Percentiles rank a stretch among this genome's conserved stretches.
phyloP scores from a whole-genome alignment of 495 filamentous ascomycete species.

The Penicillium odoratum region DNA sequence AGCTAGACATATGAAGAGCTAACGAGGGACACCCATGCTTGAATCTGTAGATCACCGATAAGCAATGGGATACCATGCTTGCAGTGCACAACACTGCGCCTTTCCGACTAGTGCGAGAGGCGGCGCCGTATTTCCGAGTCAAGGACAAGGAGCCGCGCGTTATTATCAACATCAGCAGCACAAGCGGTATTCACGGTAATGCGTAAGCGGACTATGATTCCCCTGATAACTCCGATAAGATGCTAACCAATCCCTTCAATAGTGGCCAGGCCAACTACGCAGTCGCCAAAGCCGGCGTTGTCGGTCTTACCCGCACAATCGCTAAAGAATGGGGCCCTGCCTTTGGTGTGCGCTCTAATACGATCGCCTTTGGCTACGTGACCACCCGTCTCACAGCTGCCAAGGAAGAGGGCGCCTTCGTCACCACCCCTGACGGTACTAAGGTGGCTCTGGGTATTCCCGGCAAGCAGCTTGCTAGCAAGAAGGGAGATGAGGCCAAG shows the following conservation, averaged over 20 bases:
- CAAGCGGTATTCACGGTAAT: constrained; percentile 79
- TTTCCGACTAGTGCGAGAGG: constrained; percentile 76
- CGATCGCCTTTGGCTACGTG: constrained; percentile 79
- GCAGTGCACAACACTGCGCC: constrained; percentile 78
- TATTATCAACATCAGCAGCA: constrained; percentile 80
- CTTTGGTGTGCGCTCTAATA: constrained; percentile 82
- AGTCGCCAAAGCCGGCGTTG: constrained; percentile 77
- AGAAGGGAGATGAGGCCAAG: constrained; percentile 26
- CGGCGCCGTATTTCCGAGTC: constrained; percentile 82
- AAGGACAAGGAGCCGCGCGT: constrained; percentile 75
- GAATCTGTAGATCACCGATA: constrained; percentile 69
- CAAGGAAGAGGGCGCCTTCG: constrained; percentile 78
- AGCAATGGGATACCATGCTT: constrained; percentile 87
- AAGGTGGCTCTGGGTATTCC: constrained; percentile 81
- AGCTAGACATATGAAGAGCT: constrained; percentile 5
- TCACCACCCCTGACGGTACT: constrained; percentile 71
- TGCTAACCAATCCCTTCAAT: background rate
- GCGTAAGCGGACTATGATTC: constrained; percentile 43
- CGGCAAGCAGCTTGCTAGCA: constrained; percentile 48
- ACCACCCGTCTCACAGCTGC: constrained; percentile 72
- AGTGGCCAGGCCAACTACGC: constrained; percentile 83
- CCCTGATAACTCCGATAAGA: background rate
- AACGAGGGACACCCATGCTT: background rate
- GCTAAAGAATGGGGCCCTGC: constrained; percentile 89
- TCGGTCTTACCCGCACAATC: constrained; percentile 79